Percentiles rank a stretch among this genome's conserved stretches.
Evolutionary conservation across 805 yeast species (phyloP).

Genomic region (Candida corydali): DNA sequence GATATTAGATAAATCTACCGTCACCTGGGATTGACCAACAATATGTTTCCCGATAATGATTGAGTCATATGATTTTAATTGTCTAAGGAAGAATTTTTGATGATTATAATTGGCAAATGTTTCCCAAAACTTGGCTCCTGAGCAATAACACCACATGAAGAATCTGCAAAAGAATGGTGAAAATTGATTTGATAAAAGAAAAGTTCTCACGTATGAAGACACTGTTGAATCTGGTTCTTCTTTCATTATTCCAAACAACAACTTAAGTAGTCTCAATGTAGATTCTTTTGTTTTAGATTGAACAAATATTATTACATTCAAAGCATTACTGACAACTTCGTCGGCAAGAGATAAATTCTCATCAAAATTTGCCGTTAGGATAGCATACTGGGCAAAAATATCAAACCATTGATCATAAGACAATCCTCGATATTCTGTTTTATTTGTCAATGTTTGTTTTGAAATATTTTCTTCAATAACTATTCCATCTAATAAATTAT

Average conservation of each 20-base stretch:
- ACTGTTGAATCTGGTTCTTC: conserved; percentile 50
- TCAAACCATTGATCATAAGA: conserved; percentile 80
- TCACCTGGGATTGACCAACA: conserved; percentile 75
- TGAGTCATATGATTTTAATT: conserved; percentile 84
- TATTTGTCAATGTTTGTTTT: conserved; percentile 42
- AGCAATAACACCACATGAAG: conserved; percentile 62
- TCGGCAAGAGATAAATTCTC: conserved; percentile 55
- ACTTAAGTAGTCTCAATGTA: conserved; percentile 58
- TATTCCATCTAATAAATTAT: conserved; percentile 59
- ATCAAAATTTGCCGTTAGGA: conserved; percentile 59
- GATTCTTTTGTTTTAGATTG: conserved; percentile 59
- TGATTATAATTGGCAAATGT: conserved; percentile 73
- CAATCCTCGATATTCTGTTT: conserved; percentile 67
- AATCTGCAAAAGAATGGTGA: conserved; percentile 62
- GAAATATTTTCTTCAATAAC: conserved; percentile 23
- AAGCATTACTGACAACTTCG: conserved; percentile 65
- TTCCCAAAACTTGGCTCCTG: conserved; percentile 57
- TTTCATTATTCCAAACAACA: conserved; percentile 50
- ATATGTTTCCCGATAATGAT: conserved; percentile 48
- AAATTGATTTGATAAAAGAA: conserved; percentile 71
- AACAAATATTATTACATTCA: conserved; percentile 71
- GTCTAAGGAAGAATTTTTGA: conserved; percentile 87
- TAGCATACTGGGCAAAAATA: conserved; percentile 73
- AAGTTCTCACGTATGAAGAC: conserved; percentile 54
- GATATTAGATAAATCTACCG: conserved; percentile 45